Base-by-base conservation (phyloP, 2,329 filamentous ascomycete species). In the Monilinia aucupariae region DNA sequence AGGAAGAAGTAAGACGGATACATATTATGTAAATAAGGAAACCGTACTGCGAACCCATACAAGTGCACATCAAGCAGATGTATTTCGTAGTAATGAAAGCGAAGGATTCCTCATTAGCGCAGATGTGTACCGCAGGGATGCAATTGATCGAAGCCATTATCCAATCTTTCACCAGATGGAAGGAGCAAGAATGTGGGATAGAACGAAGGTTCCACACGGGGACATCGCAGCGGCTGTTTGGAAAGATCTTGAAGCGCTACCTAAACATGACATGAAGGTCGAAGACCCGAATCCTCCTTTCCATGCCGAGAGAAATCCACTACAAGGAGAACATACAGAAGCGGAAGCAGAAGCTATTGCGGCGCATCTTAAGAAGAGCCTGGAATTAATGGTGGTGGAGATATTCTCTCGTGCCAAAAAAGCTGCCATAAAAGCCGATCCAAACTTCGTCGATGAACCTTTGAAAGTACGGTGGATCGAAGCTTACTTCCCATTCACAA, bases 81-180 rank as follows among this genome's bases (percentile, higher is more conserved):
- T 89, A 64, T 91, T 97, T 81, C 81, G 87, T 68, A 80, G 83
- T 64, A 85, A 92, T 76, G 77, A 83, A 61, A 89, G 83, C 70
- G 82, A 86, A 45, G 94, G 93, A 3, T 99, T 92, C 74, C 88
- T 96, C 41, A 90, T 99, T 74, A 89, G 89, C 64, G 94, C 93
- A 30, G 94, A 99, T 75, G 94, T 99, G 22, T 99, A 97, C 76
- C 86, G 94, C 50, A 84, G 94, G 68, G 94, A 99, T 82, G 92
- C 93, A 63, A 89, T 99, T 72, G 94, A 99, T 76, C 85, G 90
- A 63, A 94, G 88, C 70, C 94, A 99, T 77, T 97, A 97, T 76
- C 94, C 94, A 0, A 86, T 96, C 64, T 99, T 99, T 76, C 94
- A 99, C 77, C 94, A 99, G 78, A 97, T 97, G 92, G 94, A 99